Base-by-base conservation (phyloP, 768 basidiomycete genomes). In the Omphalotus guepiniiformis region DNA sequence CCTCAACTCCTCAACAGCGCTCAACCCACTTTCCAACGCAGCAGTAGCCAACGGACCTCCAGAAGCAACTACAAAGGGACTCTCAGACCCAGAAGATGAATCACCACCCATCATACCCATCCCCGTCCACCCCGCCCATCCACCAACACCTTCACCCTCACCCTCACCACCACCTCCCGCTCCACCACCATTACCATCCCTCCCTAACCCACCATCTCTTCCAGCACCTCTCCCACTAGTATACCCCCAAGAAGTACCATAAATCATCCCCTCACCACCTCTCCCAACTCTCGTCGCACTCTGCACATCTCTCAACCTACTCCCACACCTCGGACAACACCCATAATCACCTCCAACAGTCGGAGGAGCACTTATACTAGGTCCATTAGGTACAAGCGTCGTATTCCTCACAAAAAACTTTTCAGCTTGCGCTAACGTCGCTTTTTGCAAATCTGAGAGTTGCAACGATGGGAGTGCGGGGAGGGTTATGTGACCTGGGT, bases 1-100 rank as follows among this genome's bases (percentile, higher is more conserved):
- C 55, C 75, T 71, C 36, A 89, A 69, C 65, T 89, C 86, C 64
- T 87, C 81, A 16, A 80, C 72, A 3, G 80, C 80, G 49, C 77
- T 80, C 73, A 83, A 74, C 40, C 79, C 79, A 52, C 74, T 74
- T 62, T 80, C 78, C 46, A 72, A 73, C 3, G 78, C 78, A 1
- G 80, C 79, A 13, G 71, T 68, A 30, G 74, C 75, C 36, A 81
- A 70, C 19, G 78, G 76, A 43, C 79, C 79, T 29, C 75, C 74
- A 16, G 76, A 71, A 5, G 79, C 68, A 34, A 81, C 73, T 40
- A 80, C 67, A 0, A 63, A 63, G 0, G 62, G 63, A 6, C 29
- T 35, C 35, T 37, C 35, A 29, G 13, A 23, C 12, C 8, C 29
- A 15, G 5, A 12, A 28, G 13, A 13, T 5, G 28, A 19, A 28